These are phyloP conservation scores for Paraglomus brasilianum DNA, from an alignment of 192 early-diverging fungal genomes.

Conservation along the genomic window DNA sequence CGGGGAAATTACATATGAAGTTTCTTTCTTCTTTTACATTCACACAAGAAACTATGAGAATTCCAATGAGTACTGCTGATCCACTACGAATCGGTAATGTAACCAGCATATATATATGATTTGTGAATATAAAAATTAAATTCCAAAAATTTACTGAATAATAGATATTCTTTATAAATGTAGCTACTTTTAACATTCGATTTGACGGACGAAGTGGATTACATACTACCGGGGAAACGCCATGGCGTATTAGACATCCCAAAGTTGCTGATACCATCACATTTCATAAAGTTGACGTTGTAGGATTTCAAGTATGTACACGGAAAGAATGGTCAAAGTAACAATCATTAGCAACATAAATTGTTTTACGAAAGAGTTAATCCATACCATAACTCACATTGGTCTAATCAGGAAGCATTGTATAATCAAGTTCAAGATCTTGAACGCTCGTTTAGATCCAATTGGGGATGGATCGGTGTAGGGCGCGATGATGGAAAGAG, in stretches of 20 bases:
- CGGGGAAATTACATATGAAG: too few species aligned
- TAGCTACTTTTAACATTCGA: conserved; percentile 18
- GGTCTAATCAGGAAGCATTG: conserved; percentile 33
- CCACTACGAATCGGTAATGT: too few species aligned
- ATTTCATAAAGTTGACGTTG: conserved; percentile 36
- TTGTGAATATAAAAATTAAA: too few species aligned
- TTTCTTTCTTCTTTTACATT: too few species aligned
- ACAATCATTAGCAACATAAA: background rate
- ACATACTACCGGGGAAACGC: conserved; percentile 27
- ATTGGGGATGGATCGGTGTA: conserved; percentile 39
- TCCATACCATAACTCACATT: too few species aligned
- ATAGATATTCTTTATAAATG: too few species aligned
- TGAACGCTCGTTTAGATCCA: conserved; percentile 25
- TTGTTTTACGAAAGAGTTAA: too few species aligned
- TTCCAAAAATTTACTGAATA: too few species aligned
- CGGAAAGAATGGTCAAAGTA: background rate
- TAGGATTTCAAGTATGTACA: conserved; percentile 36
- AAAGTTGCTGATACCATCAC: conserved; percentile 39
- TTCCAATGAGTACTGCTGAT: too few species aligned
- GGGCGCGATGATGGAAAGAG: conserved; percentile 38
- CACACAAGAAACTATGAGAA: too few species aligned
- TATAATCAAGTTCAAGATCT: conserved; percentile 39
- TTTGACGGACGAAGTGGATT: background rate
- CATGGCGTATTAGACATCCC: conserved; percentile 38
- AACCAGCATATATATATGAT: too few species aligned